Conservation (phyloP, 2,329 filamentous ascomycete species). For the Plectosphaerella cucumerina region DNA sequence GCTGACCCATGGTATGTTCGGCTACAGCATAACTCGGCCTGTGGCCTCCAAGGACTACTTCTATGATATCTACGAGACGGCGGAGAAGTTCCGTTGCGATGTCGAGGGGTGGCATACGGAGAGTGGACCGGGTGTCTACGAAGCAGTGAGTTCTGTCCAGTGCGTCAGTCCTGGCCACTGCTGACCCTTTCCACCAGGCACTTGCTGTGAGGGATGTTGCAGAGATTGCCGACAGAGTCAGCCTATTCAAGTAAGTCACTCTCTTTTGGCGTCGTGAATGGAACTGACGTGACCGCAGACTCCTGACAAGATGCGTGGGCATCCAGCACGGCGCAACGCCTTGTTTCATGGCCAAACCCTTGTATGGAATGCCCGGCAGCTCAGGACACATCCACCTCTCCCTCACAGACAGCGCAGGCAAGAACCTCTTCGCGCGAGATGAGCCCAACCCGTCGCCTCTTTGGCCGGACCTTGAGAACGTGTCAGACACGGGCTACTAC, state of each 20-base stretch:
- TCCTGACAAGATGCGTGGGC: slow-evolving; percentile 35
- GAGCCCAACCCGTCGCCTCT: slow-evolving; percentile 54
- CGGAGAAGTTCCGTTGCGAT: slow-evolving; percentile 64
- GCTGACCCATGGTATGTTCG: slow-evolving; percentile 78
- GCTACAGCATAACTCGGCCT: slow-evolving; percentile 73
- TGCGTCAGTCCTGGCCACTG: not conserved
- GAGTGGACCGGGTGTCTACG: slow-evolving; percentile 60
- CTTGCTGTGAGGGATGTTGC: slow-evolving; percentile 51
- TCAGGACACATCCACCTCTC: slow-evolving; percentile 75
- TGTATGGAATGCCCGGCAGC: slow-evolving; percentile 67
- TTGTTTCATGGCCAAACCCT: slow-evolving; percentile 76
- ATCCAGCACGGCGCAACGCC: slow-evolving; percentile 69
- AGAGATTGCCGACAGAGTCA: slow-evolving; percentile 68
- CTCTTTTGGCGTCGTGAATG: not conserved
- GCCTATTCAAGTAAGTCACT: slow-evolving; percentile 60
- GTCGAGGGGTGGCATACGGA: slow-evolving; percentile 85
- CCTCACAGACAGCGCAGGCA: slow-evolving; percentile 57
- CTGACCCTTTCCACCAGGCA: not conserved
- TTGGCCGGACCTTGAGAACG: slow-evolving; percentile 56
- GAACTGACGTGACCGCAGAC: slow-evolving; percentile 57
- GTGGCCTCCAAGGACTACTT: slow-evolving; percentile 80
- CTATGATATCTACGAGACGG: slow-evolving; percentile 70
- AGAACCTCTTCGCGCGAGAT: slow-evolving; percentile 63
- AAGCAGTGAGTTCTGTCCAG: slow-evolving; percentile 3
- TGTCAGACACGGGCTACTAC: slow-evolving; percentile 66